Base-by-base conservation (phyloP, 352 stramenopile genomes). In the Saprolegnia diclina region DNA sequence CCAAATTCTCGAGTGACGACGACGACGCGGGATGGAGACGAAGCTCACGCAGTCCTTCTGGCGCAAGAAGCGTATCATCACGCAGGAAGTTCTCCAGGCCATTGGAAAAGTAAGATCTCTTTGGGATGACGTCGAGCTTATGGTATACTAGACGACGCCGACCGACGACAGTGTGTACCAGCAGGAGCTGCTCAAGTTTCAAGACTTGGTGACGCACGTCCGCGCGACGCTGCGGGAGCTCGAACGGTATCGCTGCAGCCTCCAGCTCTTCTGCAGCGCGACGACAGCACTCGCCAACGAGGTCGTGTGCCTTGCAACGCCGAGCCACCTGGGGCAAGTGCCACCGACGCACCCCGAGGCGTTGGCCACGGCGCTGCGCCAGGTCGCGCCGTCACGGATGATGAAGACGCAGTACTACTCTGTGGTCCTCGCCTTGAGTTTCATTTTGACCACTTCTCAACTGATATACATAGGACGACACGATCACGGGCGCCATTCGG, bases 361-460 rank as follows among this genome's bases (percentile, higher is more conserved):
- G 62, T 90, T 92, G 61, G 78, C 79, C 1, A 79, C 88, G 56
- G 78, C 81, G 16, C 89, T 90, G 81, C 88, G 83, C 65, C 75
- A 82, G 11, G 83, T 91, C 73, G 88, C 89, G 69, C 80, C 89
- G 72, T 85, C 80, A 13, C 89, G 89, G 48, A 82, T 88, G 66
- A 77, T 79, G 53, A 91, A 89, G 54, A 88, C 77, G 68, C 81
- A 90, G 69, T 86, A 82, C 46, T 87, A 88, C 72, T 89, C 88
- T 64, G 82, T 82, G 55, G 83, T 90, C 50, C n/a, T 22, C 24
- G 5, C 26, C 32, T 42, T 35, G 29, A 35, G 29, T 35, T 35
- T 35, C 29, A 35, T 35, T 5, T 37, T 66, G 16, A 53, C 32
- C 22, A 6, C 1, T 55, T 18, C 4, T 67, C 10, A 32, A 54